Evolutionary conservation across 1,284 basidiomycete species (phyloP), one percentile per base, ranked within the genome.

Genomic region (Ceratobasidium sp.): DNA sequence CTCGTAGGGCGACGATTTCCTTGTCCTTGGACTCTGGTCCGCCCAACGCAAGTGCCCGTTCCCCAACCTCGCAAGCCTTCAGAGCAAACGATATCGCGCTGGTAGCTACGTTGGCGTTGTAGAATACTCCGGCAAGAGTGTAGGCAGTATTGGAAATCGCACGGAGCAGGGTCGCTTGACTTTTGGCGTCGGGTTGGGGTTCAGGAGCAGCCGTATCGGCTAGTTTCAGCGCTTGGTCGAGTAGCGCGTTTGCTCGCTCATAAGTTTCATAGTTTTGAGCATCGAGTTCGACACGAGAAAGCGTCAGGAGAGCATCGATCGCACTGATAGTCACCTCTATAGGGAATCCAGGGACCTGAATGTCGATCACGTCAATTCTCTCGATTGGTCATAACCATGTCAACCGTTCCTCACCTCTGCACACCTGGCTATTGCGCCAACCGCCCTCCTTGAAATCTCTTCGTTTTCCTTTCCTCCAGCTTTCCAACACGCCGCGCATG

Each of bases 361-460:
- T 6, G 45, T 20, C 45, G 10, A 47, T 40, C 38, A 40, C 38
- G 17, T 40, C 38, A 40, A 17, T 40, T 17, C n/a, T n/a, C n/a
- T n/a, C n/a, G n/a, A n/a, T n/a, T 40, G 8, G 38, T 17, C 38
- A 40, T 8, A 40, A 40, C 17, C 17, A 40, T 40, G 17, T 8
- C 7, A 7, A 40, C 38, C 8, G 38, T 7, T 40, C 45, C 78
- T 75, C 57, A 79, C 78, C 70, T 79, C 64, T 15, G 78, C 78
- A 73, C 79, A 80, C 69, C 79, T 78, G 32, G 75, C 75, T 34
- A 78, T 79, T 1, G 77, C 78, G 8, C 76, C 78, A 0, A 78
- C 77, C 29, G 77, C 77, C 50, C 74, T 72, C 43, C 75, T 72
- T 22, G 72, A 71, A 7, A 69, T 71, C 27, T 75, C 74, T 20